Evolutionary conservation across 108 stramenopile species (phyloP), one percentile per base, ranked within the genome.

Genomic region (Asterionellopsis glacialis): DNA sequence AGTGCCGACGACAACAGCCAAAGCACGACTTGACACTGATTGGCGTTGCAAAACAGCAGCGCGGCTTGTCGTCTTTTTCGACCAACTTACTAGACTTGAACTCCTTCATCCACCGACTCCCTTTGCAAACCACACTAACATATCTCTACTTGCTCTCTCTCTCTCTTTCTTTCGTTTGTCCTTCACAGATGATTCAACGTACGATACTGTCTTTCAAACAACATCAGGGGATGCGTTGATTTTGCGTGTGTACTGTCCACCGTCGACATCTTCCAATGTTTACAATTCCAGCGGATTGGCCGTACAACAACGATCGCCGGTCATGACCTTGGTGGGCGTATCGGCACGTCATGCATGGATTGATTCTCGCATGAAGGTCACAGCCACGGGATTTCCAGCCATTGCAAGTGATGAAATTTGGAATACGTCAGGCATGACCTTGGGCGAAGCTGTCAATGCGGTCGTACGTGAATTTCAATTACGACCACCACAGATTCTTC

Each of bases 171-270:
- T 23, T 24, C 47, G 41, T 41, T 51, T 6, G 43, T 49, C n/a
- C 40, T 44, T 61, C 50, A 53, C 47, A 87, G 85, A 87, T 45
- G 85, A 91, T 39, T 75, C 82, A 39, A 85, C 82, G 1, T 88
- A 85, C 55, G 87, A 92, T 52, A 92, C 91, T 3, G 83, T 89
- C 9, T 92, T 92, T 73, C 84, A 87, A 65, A 92, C 87, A n/a
- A 82, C 75, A 0, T 61, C 61, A 41, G 80, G 82, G 0, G 72
- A 79, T 52, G 86, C 85, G 9, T 70, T 92, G 53, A 85, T 92
- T 27, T 42, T 92, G 24, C 72, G 91, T 22, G 83, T 91, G 24
- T 63, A 86, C 40, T 40, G 88, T 22, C 87, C 85, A 33, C 50
- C 44, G 11, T 50, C 18, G n/a, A 15, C 59, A 18, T 41, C 15